These are phyloP conservation scores for Dactylellina drechsleri DNA, from an alignment of 2,329 filamentous ascomycete genomes.

Conservation along the genomic window DNA sequence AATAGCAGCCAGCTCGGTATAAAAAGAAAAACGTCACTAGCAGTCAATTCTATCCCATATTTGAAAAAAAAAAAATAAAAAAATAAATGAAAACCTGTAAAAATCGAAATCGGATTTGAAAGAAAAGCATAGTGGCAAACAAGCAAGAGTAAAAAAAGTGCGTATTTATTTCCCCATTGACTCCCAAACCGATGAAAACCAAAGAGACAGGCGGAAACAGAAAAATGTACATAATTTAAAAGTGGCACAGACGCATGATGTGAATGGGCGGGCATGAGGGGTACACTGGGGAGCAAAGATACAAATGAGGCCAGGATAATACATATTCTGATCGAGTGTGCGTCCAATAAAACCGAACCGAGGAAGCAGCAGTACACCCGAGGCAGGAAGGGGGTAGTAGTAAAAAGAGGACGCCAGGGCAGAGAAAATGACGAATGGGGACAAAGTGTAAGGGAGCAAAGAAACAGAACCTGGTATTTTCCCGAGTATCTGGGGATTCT, in stretches of 20 bases:
- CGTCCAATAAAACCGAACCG: not conserved
- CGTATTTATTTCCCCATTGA: constrained; percentile 20
- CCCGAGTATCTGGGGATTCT: not conserved
- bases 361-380: not conserved
- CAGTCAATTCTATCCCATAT: constrained; percentile 9
- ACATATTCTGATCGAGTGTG: not conserved
- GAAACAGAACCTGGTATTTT: constrained; percentile 11
- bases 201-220: not conserved
- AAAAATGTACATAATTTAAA: constrained; percentile 3
- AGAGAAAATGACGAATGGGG: not conserved
- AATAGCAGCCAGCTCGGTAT: not conserved
- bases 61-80: constrained; percentile 5
- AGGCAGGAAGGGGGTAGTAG: not conserved
- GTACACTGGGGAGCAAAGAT: not conserved
- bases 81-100: constrained; percentile 11
- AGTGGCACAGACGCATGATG: constrained; percentile 21
- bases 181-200: constrained; percentile 31
- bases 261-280: not conserved
- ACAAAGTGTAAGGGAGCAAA: not conserved
- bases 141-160: not conserved
- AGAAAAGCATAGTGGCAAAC: not conserved
- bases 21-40: not conserved
- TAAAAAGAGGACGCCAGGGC: constrained; percentile 20
- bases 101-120: constrained; percentile 9
- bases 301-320: not conserved